Evolutionary conservation across 2,329 filamentous ascomycete species (phyloP), one percentile per base, ranked within the genome.

Genomic region (Macrophomina tecta): DNA sequence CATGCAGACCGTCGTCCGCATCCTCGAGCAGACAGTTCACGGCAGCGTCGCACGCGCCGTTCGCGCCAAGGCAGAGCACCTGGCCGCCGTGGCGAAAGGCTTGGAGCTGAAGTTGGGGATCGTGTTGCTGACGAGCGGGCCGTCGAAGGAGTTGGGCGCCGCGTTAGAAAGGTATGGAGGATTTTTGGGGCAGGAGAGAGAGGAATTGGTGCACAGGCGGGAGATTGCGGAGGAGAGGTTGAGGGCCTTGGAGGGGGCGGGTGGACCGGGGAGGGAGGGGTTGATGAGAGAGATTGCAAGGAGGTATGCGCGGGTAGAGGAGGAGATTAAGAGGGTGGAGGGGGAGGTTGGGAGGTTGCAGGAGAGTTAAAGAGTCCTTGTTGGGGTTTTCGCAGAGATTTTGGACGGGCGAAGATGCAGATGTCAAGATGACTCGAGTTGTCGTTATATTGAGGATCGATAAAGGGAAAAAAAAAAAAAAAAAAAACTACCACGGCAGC

Each of bases 1-100:
- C 18, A 74, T 82, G 11, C 74, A 78, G 49, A 71, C 73, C n/a
- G 71, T 73, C 46, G 80, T 84, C 58, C 75, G 75, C 16, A 76
- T 79, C 40, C 76, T 84, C 7, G 82, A 85, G 70, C 82, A 83
- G 68, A 82, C 78, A 0, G 78, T 82, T 42, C 81, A 84, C 69
- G 82, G 82, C 58, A 73, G 77, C 3, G 71, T 83, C 0, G 73
- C 81, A 1, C 75, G 82, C 0, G 73, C 75, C 49, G 76, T 77
- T 2, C 78, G 79, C 65, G 77, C 82, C 0, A 76, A 79, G 62
- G 80, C 82, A 0, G 82, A 83, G 45, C 78, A 80, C 48, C 70
- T 83, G 0, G 76, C 77, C 8, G 72, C 75, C 1, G 79, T 82
- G 16, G 81, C 81, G 9, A 76, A 76, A 28, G 75, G 79, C 16